Evolutionary conservation across 192 early-diverging fungal species (phyloP).

Genomic region (Gamsiella multidivaricata): DNA sequence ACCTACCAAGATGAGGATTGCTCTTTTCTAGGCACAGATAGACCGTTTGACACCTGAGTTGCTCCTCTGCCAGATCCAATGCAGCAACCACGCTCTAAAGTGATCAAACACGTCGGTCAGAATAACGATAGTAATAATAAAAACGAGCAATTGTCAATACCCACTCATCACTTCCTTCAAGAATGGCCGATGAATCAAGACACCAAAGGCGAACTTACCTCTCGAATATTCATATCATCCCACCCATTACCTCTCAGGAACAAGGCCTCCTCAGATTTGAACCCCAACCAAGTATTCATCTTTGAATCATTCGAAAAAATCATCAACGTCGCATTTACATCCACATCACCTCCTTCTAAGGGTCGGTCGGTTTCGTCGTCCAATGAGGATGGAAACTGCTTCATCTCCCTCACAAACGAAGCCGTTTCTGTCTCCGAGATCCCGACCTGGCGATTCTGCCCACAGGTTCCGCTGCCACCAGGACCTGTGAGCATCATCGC

Average conservation of each 20-base stretch:
- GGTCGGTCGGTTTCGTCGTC: slow-evolving; percentile 20
- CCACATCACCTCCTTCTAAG: slow-evolving; percentile 1
- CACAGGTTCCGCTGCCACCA: slow-evolving; percentile 50
- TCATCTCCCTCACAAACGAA: slow-evolving; percentile 47
- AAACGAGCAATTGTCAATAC: background rate
- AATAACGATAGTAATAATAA: background rate
- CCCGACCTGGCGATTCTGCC: slow-evolving; percentile 40
- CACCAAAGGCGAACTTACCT: slow-evolving; percentile 15
- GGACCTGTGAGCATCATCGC: slow-evolving; percentile 43
- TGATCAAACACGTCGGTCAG: no score
- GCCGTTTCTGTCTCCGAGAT: slow-evolving; percentile 19
- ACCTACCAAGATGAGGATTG: slow-evolving; percentile 33
- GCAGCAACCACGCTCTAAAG: slow-evolving; percentile 45
- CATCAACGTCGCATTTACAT: slow-evolving; percentile 34
- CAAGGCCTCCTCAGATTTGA: slow-evolving; percentile 24
- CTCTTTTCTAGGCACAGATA: slow-evolving; percentile 47
- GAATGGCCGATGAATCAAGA: background rate
- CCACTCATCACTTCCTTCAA: background rate
- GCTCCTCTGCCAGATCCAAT: slow-evolving; percentile 47
- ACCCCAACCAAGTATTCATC: slow-evolving; percentile 51
- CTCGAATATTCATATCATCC: slow-evolving; percentile 50
- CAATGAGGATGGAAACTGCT: slow-evolving; percentile 11
- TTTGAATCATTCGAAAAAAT: slow-evolving; percentile 48
- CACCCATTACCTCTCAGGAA: slow-evolving; percentile 46
- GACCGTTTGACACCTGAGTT: slow-evolving; percentile 24